Evolutionary conservation across 2,329 filamentous ascomycete genomes (phyloP), one percentile per base, ranked within the genome.

Genomic region (Aspergillus brasiliensis): DNA sequence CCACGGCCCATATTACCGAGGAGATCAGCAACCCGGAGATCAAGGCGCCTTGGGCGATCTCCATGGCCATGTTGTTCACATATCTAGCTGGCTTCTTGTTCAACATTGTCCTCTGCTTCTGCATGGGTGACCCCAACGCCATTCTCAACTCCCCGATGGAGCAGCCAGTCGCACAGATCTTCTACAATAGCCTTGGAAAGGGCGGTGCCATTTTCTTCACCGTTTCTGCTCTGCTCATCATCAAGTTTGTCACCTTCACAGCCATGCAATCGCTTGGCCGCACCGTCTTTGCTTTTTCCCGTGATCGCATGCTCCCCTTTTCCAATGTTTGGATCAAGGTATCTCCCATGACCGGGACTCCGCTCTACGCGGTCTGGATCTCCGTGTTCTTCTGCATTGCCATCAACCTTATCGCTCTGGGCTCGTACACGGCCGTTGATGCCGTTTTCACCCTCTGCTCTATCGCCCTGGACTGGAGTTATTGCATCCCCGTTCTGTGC

Each of bases 71-170:
- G 52, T 6, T 55, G 19, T 55, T 55, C n/a, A 55, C 52, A 3
- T 55, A 55, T 19, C n/a, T 55, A 3, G 52, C 52, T 13, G 52
- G 52, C 4, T 55, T 55, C 21, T 8, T 55, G n/a, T 55, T 55
- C 25, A 55, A 55, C 40, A 55, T 55, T 7, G 52, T 55, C 6
- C 40, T 55, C 10, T 55, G 52, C 38, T 55, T 55, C 52, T 55
- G 52, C 38, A 55, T 55, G 52, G 52, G 52, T 25, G 38, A 55
- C 40, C 38, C 38, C 15, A 46, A 19, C 19, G 52, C 10, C 5
- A 55, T 55, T 3, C 40, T 55, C 17, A 34, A 15, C 52, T 55
- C 52, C 7, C 15, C 38, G 13, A 46, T 44, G 25, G 31, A 55
- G 13, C 52, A 55, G 25, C 52, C 52, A 15, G 52, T 55, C 13